A percentile compares a stretch with the other conserved stretches of the same genome.
Evolutionary conservation across 768 basidiomycete genomes (phyloP).

Genomic region (Leucosporidium yakuticum): DNA sequence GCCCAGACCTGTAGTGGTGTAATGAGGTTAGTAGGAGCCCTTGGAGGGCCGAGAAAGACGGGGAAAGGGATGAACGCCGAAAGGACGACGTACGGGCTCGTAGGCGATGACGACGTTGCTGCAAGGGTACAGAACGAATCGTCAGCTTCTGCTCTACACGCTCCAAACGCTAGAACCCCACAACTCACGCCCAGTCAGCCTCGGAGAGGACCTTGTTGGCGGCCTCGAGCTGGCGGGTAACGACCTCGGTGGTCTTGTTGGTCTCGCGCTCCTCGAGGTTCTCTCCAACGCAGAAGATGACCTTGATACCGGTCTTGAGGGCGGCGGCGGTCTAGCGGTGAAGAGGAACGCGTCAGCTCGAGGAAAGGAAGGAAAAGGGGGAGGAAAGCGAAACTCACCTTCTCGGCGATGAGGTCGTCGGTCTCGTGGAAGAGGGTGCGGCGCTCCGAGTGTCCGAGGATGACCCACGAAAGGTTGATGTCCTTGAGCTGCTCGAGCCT

Average conservation of each 20-base stretch:
- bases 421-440: conserved; percentile 86
- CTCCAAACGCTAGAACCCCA: neutral
- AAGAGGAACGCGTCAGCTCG: neutral
- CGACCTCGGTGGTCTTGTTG: conserved; percentile 67
- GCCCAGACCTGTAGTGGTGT: conserved; percentile 74
- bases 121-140: neutral
- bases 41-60: conserved; percentile 38
- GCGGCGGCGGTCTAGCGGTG: conserved; percentile 59
- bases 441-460: conserved; percentile 96
- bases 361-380: neutral
- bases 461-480: conserved; percentile 80
- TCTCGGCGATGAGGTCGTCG: conserved; percentile 71
- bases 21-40: too few species aligned
- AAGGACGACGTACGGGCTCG: conserved; percentile 52
- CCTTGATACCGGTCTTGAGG: conserved; percentile 64
- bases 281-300: conserved; percentile 96
- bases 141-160: neutral
- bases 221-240: conserved; percentile 72
- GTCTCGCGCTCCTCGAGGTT: conserved; percentile 80
- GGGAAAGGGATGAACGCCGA: neutral
- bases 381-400: conserved; percentile 43
- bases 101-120: conserved; percentile 88
- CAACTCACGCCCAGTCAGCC: conserved; percentile 69
- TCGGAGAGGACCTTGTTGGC: conserved; percentile 57
- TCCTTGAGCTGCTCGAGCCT: conserved; percentile 80